Evolutionary conservation across 345 rosid genomes (phyloP), one percentile per base, ranked within the genome.

Genomic region (Linum trigynum): DNA sequence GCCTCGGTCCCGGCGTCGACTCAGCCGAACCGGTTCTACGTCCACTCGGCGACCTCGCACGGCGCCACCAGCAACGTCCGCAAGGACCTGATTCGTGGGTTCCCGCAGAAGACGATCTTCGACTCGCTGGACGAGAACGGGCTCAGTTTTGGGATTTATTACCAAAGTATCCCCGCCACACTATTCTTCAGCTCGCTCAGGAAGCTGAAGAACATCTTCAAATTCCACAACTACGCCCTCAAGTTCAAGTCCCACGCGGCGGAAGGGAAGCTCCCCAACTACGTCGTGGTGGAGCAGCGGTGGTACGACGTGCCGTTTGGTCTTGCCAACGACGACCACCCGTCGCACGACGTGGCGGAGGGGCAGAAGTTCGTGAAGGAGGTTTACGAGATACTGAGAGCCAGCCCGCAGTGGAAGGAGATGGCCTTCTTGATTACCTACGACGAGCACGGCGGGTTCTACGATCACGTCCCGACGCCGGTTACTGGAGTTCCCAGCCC

Each of bases 1-100:
- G 97, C 99, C 0, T 89, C 99, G 62, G 96, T 95, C 14, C 99
- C 99, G 3, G 82, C 97, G 39, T 95, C 99, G 15, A 95, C 99
- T 48, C 99, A 95, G 63, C 99, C 99, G 39, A 95, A 95, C 82
- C 90, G 99, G 57, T 86, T 95, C 80, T 95, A 87, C 66, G 92
- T 89, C 61, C 99, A 95, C 70, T 95, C 97, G 7, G 99, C 97
- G 65, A 95, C 99, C 60, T 95, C 99, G 5, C 97, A 91, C 71
- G 99, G 97, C 0, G 90, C 91, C 38, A 70, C 68, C 40, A 88
- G 97, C 78, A 95, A 95, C 74, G 97, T 89, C 0, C 80, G 83
- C 69, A 91, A 84, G 70, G 97, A 95, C 76, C 86, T 95, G 1
- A 60, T 95, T 63, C 81, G 77, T 63, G 99, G 99, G 0, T 95